These are phyloP conservation scores for Bruguiera parviflora DNA, from an alignment of 345 rosid genomes.

Conservation along the genomic window DNA sequence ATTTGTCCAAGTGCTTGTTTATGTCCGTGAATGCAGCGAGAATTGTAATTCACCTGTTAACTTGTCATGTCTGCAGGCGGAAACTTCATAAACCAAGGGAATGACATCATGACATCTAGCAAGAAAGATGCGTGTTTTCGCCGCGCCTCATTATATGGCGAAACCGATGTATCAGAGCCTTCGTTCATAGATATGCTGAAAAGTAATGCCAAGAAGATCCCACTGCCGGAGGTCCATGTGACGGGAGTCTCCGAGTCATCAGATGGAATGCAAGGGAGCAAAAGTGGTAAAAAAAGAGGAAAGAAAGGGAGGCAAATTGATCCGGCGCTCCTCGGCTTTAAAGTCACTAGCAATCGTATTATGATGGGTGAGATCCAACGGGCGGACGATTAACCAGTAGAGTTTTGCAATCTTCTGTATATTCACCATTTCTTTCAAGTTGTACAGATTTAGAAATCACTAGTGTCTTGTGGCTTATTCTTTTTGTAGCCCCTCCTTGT, in stretches of 20 bases:
- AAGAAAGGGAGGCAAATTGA: constrained; percentile 31
- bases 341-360: constrained; percentile 28
- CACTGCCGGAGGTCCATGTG: constrained; percentile 11
- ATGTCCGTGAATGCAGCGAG: neutral
- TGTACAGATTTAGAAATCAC: constrained; percentile 27
- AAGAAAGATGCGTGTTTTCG: constrained; percentile 48
- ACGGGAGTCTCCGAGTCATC: constrained; percentile 20
- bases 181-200: constrained; percentile 81
- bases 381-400: constrained; percentile 37
- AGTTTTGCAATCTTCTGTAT: constrained; percentile 11
- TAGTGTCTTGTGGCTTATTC: neutral
- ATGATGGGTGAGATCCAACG: constrained; percentile 33
- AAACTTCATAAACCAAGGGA: constrained; percentile 13
- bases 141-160: constrained; percentile 44
- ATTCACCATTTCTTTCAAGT: constrained; percentile 10
- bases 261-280: constrained; percentile 25
- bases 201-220: constrained; percentile 37
- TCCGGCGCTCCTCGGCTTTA: constrained; percentile 32
- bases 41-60: neutral
- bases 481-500: no score
- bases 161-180: constrained; percentile 51
- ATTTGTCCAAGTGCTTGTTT: neutral
- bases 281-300: constrained; percentile 40
- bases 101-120: constrained; percentile 28
- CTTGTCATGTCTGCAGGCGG: constrained; percentile 7